phyloP scores from a whole-genome alignment of 208 protist species.

The Wallacemonas sp. region DNA sequence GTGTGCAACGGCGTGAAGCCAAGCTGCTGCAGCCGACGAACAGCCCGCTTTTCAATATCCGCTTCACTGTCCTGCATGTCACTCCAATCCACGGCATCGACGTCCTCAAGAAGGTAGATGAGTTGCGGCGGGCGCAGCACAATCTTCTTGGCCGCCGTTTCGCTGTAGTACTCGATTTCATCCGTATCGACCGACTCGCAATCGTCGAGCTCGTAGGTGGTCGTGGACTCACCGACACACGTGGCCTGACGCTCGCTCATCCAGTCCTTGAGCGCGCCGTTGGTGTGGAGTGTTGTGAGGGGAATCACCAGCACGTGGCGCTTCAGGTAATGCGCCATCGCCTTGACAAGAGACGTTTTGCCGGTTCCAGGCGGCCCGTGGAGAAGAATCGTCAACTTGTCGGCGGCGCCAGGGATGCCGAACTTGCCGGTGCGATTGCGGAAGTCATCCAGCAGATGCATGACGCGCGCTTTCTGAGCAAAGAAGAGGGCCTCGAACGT shows the following conservation, averaged over 20 bases:
- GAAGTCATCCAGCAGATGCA: constrained; percentile 73
- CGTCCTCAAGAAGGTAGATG: constrained; percentile 86
- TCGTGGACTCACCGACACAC: constrained; percentile 25
- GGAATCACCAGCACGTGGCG: constrained; percentile 78
- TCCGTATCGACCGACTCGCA: neutral
- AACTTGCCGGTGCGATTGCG: constrained; percentile 60
- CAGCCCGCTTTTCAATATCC: constrained; percentile 3
- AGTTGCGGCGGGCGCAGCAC: constrained; percentile 43
- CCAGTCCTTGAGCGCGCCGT: constrained; percentile 52
- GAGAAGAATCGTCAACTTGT: constrained; percentile 81
- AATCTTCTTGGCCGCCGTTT: constrained; percentile 11
- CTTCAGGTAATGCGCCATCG: constrained; percentile 68
- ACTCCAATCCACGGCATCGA: constrained; percentile 56
- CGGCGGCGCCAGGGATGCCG: constrained; percentile 57
- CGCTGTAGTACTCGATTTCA: neutral
- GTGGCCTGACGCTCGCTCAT: constrained; percentile 44
- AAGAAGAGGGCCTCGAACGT: constrained; percentile 88
- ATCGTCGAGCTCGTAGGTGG: constrained; percentile 6
- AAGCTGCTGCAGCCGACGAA: too few relatives aligned
- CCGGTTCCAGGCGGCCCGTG: constrained; percentile 93
- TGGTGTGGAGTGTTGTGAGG: constrained; percentile 70
- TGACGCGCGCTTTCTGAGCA: constrained; percentile 57
- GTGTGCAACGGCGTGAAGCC: neutral
- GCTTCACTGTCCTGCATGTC: constrained; percentile 14
- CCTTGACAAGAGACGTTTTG: constrained; percentile 92